Percentiles rank a stretch among this genome's conserved stretches.
Conservation (phyloP, 306 rosid genomes). For the Purshia tridentata region DNA sequence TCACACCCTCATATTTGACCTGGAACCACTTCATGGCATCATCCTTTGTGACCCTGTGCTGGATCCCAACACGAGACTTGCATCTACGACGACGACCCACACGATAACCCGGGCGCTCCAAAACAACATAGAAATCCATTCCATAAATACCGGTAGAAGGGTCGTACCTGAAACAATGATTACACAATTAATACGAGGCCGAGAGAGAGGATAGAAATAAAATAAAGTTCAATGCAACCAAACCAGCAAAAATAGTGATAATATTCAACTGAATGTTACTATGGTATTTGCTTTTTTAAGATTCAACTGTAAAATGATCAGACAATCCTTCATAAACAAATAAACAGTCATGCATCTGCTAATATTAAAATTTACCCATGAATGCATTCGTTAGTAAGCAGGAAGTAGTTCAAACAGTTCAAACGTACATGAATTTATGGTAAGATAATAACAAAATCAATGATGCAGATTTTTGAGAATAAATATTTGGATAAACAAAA, state of each 20-base stretch:
- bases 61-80: slow-evolving; percentile 82
- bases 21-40: slow-evolving; percentile 97
- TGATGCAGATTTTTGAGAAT: not conserved
- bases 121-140: slow-evolving; percentile 75
- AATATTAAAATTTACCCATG: not conserved
- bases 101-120: slow-evolving; percentile 85
- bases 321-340: not conserved
- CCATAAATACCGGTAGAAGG: slow-evolving; percentile 90
- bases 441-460: not conserved
- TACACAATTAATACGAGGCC: not conserved
- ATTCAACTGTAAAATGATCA: not conserved
- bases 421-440: not conserved
- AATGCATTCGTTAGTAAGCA: not conserved
- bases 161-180: slow-evolving; percentile 50
- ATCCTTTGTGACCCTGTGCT: slow-evolving; percentile 81
- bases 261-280: too few relatives aligned
- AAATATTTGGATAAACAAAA: not conserved
- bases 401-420: not conserved
- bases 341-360: not conserved
- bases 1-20: slow-evolving; percentile 85
- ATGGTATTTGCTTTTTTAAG: not conserved
- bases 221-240: not conserved
- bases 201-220: not conserved
- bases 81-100: slow-evolving; percentile 83
- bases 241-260: not conserved